These are phyloP conservation scores for Populus hybrid DNA, from an alignment of 441 rosid species.

Conservation along the genomic window DNA sequence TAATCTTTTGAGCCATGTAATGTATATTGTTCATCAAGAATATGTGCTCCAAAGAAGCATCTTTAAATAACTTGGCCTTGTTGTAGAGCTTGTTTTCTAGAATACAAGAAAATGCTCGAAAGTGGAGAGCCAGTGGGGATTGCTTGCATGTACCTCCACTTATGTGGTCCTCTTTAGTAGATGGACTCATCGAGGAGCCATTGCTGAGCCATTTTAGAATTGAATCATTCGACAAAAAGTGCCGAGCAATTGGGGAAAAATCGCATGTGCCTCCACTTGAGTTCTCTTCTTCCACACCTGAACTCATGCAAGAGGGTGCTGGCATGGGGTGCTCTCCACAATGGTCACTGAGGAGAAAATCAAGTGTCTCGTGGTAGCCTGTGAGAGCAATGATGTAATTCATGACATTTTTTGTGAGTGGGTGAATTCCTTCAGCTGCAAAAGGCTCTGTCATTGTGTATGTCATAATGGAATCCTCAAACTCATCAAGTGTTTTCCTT, in stretches of 20 bases:
- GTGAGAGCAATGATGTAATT: no score
- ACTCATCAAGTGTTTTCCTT: conserved; percentile 65
- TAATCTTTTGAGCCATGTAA: conserved; percentile 4
- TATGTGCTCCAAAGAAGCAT: conserved; percentile 43
- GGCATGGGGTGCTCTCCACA: conserved; percentile 28
- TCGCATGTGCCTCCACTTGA: conserved; percentile 24
- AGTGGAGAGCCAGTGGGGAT: no score
- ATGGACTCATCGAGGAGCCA: no score
- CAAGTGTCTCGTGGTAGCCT: no score
- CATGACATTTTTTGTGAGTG: no score
- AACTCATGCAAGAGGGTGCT: conserved; percentile 35
- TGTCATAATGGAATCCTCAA: conserved; percentile 61
- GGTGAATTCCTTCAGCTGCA: conserved; percentile 13
- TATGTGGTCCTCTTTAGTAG: no score
- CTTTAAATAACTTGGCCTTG: conserved; percentile 61
- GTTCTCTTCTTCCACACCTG: conserved; percentile 37
- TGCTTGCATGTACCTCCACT: no score
- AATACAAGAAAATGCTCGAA: no score
- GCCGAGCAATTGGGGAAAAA: conserved; percentile 40
- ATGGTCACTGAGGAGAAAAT: no score
- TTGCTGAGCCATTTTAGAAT: conserved; percentile 41
- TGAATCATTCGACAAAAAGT: conserved; percentile 49
- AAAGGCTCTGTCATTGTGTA: conserved; percentile 50
- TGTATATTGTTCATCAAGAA: conserved; percentile 33
- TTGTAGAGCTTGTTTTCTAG: conserved; percentile 42